Evolutionary conservation across 768 basidiomycete species (phyloP).

Genomic region (Kondoa subrosea): DNA sequence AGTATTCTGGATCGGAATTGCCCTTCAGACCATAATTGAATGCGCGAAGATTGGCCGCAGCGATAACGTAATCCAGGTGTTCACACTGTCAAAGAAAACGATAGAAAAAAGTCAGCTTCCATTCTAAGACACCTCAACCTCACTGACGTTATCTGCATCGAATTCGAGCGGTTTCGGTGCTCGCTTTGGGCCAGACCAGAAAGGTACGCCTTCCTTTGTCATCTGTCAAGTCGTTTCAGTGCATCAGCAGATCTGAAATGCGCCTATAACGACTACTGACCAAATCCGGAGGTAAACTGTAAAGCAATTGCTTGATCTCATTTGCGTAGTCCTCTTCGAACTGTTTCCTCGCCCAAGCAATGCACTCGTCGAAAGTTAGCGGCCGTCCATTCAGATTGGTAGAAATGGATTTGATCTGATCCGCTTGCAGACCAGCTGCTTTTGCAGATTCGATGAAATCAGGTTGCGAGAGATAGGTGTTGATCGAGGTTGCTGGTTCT

Average conservation of each 20-base stretch:
- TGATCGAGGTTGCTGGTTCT: constrained; percentile 82
- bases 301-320: constrained; percentile 77
- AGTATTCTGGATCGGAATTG: constrained; percentile 56
- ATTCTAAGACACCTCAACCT: not conserved
- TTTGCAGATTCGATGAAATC: constrained; percentile 68
- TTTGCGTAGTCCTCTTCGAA: constrained; percentile 90
- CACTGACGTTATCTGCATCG: constrained; percentile 64
- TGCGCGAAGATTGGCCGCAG: constrained; percentile 89
- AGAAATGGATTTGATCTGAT: constrained; percentile 74
- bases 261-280: constrained; percentile 30
- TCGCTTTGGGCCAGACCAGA: constrained; percentile 98
- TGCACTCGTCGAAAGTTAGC: constrained; percentile 89
- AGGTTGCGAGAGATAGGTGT: constrained; percentile 89
- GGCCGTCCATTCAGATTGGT: constrained; percentile 82
- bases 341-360: constrained; percentile 84
- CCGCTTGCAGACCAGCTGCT: constrained; percentile 47
- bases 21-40: constrained; percentile 95
- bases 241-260: not conserved
- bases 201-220: constrained; percentile 81
- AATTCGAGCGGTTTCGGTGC: constrained; percentile 82
- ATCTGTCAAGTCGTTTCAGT: constrained; percentile 27
- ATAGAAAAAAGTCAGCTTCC: constrained; percentile 10
- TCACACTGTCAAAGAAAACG: constrained; percentile 41
- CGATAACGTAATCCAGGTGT: constrained; percentile 73
- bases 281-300: constrained; percentile 86